Conservation (phyloP, 768 basidiomycete species). For the Termitomyces sp. region DNA sequence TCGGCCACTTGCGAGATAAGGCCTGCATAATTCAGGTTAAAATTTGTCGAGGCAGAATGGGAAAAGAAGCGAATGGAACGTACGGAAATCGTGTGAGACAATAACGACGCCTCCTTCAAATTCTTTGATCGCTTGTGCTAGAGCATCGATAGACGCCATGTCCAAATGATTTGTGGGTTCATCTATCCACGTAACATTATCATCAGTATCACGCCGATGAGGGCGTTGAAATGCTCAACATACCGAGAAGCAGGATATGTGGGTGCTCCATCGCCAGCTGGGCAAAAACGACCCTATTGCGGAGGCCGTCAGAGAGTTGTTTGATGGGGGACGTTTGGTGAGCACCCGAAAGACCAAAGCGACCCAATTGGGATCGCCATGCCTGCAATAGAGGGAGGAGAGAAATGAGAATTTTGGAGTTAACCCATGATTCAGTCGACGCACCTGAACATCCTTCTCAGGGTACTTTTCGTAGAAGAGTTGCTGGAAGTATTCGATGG, state of each 20-base stretch:
- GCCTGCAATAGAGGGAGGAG: constrained; percentile 46
- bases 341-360: constrained; percentile 90
- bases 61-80: neutral
- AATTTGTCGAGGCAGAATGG: neutral
- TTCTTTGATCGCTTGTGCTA: constrained; percentile 92
- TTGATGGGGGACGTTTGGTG: constrained; percentile 94
- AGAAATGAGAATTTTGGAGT: neutral
- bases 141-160: constrained; percentile 96
- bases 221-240: constrained; percentile 16
- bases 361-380: constrained; percentile 92
- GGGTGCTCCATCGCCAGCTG: constrained; percentile 98
- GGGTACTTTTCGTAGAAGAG: constrained; percentile 82
- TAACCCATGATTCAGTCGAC: constrained; percentile 6
- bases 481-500: constrained; percentile 90
- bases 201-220: neutral
- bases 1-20: constrained; percentile 97
- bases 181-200: constrained; percentile 37
- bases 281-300: constrained; percentile 96
- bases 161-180: constrained; percentile 98
- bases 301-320: constrained; percentile 91
- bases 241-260: constrained; percentile 83
- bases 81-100: constrained; percentile 98
- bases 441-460: constrained; percentile 79
- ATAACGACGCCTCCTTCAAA: constrained; percentile 98
- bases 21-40: constrained; percentile 35